Conservation (phyloP, 192 early-diverging fungal genomes). For the Mortierella alpina region DNA sequence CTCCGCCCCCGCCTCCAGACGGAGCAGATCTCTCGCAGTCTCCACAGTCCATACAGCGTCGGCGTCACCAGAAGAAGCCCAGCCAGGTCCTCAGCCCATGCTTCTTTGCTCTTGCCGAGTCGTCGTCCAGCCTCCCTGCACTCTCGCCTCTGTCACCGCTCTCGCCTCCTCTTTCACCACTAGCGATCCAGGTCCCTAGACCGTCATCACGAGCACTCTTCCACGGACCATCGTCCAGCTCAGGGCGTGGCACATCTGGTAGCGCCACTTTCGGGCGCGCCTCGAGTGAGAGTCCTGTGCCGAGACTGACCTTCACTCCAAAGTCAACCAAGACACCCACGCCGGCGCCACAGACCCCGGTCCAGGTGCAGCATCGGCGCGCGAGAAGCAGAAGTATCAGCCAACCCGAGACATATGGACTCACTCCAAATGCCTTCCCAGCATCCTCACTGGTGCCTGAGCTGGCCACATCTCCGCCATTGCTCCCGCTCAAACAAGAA, state of each 20-base stretch:
- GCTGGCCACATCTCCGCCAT: neutral
- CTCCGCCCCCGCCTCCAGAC: conserved; percentile 6
- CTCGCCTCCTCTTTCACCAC: conserved; percentile 30
- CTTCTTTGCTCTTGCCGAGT: conserved; percentile 2
- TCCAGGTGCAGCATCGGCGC: neutral
- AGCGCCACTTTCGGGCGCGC: no score
- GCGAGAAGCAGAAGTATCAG: conserved; percentile 2
- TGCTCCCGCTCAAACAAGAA: no score
- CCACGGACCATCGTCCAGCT: neutral
- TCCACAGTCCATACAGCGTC: neutral
- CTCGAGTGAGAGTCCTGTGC: neutral
- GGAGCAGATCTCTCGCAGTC: neutral
- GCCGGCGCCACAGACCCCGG: neutral
- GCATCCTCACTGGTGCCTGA: no score
- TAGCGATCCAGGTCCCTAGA: conserved; percentile 45
- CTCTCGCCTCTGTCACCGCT: conserved; percentile 19
- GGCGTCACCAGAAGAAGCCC: conserved; percentile 24
- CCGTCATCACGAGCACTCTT: neutral
- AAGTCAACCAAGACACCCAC: neutral
- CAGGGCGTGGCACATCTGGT: no score
- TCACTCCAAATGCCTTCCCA: no score
- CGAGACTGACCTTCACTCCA: neutral
- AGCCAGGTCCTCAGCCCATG: conserved; percentile 29
- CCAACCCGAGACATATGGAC: neutral
- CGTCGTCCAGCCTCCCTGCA: conserved; percentile 1